Base-by-base conservation (phyloP, 768 basidiomycete species). In the Tylopilus rubrobrunneus region DNA sequence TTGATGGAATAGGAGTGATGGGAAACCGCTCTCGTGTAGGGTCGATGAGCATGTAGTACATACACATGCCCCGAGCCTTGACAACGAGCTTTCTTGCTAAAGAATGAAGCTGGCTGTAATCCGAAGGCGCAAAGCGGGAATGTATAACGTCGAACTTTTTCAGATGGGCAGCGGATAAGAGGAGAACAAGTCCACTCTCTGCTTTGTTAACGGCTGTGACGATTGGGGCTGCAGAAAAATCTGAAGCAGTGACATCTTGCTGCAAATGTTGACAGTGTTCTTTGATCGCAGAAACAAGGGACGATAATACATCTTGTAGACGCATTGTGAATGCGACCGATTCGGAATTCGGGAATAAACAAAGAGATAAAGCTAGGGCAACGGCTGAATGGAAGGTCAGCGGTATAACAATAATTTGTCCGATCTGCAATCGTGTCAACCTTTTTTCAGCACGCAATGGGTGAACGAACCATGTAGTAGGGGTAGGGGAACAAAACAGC, bases 31-130 rank as follows among this genome's bases (percentile, higher is more conserved):
- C 81, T 40, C 82, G 68, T 19, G 76, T 78, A 0, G 85, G 81
- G 57, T 89, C 84, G 10, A 86, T 77, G n/a, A 89, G 62, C 0
- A 67, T 68, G 56, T 85, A 88, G 61, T 86, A 89, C 37, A 79
- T 65, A 19, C 68, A 71, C 76, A 89, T 74, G 17, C 87, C 87
- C 56, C 84, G 75, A n/a, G 79, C 78, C 8, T 83, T 72, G 11
- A 79, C 81, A 5, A 77, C 75, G 56, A 87, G 72, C 4, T 79
- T 70, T 41, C 83, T 72, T 15, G 74, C 72, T 7, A 78, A 62
- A 23, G 68, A 62, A 50, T 86, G 84, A 19, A 90, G 73, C 4
- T 67, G 64, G 0, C 62, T 58, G 46, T 84, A 83, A 62, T 87
- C 85, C 2, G 62, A 64, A 0, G 86, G 86, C 0, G 78, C 71